Base-by-base conservation (phyloP, 176 grass and related monocot genomes). In the Neostapfia colusana region DNA sequence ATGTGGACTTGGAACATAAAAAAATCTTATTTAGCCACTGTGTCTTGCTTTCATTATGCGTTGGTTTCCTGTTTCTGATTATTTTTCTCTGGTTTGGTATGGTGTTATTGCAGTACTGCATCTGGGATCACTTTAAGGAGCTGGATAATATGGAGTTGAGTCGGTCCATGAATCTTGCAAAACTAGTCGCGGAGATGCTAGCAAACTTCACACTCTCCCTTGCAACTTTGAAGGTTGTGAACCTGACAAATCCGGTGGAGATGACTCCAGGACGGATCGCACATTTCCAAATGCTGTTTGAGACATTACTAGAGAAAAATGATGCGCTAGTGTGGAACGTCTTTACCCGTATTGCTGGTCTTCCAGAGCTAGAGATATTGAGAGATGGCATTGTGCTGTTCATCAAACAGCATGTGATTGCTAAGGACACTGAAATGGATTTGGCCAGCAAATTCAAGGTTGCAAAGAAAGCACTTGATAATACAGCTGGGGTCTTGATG, bases 61-160 rank as follows among this genome's bases (percentile, higher is more conserved):
- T 71, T 62, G 48, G n/a, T 21, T 65, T 2, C 21, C 16, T 74
- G 14, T 48, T 79, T n/a, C n/a, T 82, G 45, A 80, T 54, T 76
- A 15, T 70, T 23, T 39, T 35, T 77, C 5, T 48, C 43, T 79
- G n/a, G 21, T 87, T 64, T 73, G 6, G 56, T 80, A 8, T 77
- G 66, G 13, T 72, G 49, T 28, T 20, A 72, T 71, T 72, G 49
- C 87, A 92, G 87, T 98, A 88, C 61, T 90, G 89, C 78, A 65
- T 98, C 63, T 94, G 95, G 91, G 95, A 94, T 71, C 95, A 89
- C 54, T 98, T 92, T 70, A 94, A 98, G 63, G 89, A 98, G 81
- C 65, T 98, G 23, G 91, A 94, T 65, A 79, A 71, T 3, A 94
- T 94, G 95, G 89, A 92, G 40, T 48, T 86, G 37, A 89, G 76